Conservation (phyloP, 805 yeast species). For the Metschnikowia aberdeeniae region DNA sequence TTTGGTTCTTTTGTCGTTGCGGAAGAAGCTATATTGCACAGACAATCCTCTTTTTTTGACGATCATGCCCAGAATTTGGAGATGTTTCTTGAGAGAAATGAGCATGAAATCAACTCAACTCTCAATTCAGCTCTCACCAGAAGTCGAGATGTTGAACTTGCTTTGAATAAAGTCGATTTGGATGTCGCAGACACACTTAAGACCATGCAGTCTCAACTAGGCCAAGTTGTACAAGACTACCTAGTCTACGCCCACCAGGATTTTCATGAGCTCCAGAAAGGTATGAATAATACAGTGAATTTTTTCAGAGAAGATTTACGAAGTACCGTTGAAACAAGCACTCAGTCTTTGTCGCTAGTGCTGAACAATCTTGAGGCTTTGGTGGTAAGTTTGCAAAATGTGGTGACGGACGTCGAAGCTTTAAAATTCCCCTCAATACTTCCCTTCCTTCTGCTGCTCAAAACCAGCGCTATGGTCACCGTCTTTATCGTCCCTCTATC, state of each 20-base stretch:
- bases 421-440: background rate
- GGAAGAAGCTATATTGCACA: constrained; percentile 1
- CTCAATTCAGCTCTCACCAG: background rate
- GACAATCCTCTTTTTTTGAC: constrained; percentile 4
- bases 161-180: background rate
- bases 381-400: constrained; percentile 2
- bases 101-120: background rate
- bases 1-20: constrained; percentile 4
- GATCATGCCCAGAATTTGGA: background rate
- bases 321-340: background rate
- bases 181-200: background rate
- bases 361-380: background rate
- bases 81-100: background rate
- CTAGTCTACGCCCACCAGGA: background rate
- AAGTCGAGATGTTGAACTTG: background rate
- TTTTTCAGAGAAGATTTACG: background rate
- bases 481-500: background rate
- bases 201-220: background rate
- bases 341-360: background rate
- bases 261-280: background rate
- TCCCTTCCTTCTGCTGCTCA: background rate
- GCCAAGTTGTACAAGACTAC: background rate
- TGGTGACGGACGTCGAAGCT: constrained; percentile 2
- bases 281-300: background rate
- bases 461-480: background rate